phyloP scores from a whole-genome alignment of 2,329 filamentous ascomycete genomes.

The Penicillium digitatum region DNA sequence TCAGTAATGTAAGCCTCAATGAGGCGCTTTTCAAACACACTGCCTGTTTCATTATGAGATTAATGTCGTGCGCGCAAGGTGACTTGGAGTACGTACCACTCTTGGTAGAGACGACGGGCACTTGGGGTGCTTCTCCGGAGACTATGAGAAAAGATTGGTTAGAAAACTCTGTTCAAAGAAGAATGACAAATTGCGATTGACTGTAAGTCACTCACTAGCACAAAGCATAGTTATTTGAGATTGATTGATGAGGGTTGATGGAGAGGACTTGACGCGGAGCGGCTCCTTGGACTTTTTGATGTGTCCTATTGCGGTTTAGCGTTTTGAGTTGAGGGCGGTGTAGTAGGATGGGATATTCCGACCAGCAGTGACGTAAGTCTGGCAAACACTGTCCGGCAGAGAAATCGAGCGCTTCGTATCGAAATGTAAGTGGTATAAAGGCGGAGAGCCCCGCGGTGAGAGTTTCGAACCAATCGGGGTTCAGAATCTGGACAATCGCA shows the following conservation, averaged over 20 bases:
- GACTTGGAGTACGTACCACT: conserved; percentile 61
- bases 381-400: background rate
- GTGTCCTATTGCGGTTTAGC: conserved; percentile 34
- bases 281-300: conserved; percentile 39
- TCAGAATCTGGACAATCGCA: background rate
- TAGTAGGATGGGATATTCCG: background rate
- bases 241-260: conserved; percentile 22
- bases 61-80: conserved; percentile 10
- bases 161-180: conserved; percentile 8
- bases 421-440: background rate
- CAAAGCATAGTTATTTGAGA: conserved; percentile 52
- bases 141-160: conserved; percentile 52
- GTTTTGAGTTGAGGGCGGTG: conserved; percentile 25
- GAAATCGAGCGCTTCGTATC: background rate
- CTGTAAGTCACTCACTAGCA: conserved; percentile 54
- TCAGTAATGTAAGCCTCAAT: conserved; percentile 94
- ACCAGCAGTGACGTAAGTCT: background rate
- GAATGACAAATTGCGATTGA: conserved; percentile 8
- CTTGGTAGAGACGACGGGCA: conserved; percentile 91
- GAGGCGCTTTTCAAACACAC: conserved; percentile 89
- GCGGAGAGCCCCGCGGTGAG: background rate
- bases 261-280: conserved; percentile 28
- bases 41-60: conserved; percentile 54
- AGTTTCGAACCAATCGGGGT: background rate
- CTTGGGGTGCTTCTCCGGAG: conserved; percentile 92